Base-by-base conservation (phyloP, 106 monocot species). In the Gastrodia elata region DNA sequence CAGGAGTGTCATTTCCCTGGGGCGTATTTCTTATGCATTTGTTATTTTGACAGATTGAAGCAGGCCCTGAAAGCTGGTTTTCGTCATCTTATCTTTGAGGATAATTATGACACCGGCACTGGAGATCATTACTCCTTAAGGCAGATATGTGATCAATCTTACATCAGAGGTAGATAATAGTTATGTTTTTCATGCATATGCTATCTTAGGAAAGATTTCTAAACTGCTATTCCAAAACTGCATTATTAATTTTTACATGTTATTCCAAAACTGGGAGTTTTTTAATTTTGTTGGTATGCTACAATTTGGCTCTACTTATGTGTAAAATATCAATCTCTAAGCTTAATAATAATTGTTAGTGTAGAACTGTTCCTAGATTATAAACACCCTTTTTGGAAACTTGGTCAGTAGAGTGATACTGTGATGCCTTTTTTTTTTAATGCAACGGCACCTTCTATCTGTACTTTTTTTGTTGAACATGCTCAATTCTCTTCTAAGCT, bases 81-180 rank as follows among this genome's bases (percentile, higher is more conserved):
- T 41, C 74, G 46, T 34, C 71, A 87, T 70, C 83, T 87, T 42
- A 79, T 87, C 1, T 83, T 87, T 87, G 83, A 87, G 58, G 87
- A 83, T 73, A 87, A 87, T 75, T 83, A 87, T 81, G 87, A 87
- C 42, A 87, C 83, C 52, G 83, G 87, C 38, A 81, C 83, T 67
- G 87, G 87, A 61, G 83, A 83, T 38, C 87, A 87, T 56, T 87
- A 87, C 70, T 87, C 87, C 0, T 65, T 87, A 78, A 81, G 83
- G 72, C 87, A 87, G 70, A 87, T 87, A 44, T 87, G 87, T 74
- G 87, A 87, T 74, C 87, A 87, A 46, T 52, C 72, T 38, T 83
- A 87, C 76, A 83, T 83, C 28, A 78, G 83, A 83, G 87, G 87
- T 79, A 16, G 6, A 46, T 32, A 28, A 3, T 40, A 27, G 34